A percentile compares a stretch with the other conserved stretches of the same genome.
These are phyloP conservation scores for Lathyrus sativus DNA, from an alignment of 306 rosid species.

Conservation along the genomic window DNA sequence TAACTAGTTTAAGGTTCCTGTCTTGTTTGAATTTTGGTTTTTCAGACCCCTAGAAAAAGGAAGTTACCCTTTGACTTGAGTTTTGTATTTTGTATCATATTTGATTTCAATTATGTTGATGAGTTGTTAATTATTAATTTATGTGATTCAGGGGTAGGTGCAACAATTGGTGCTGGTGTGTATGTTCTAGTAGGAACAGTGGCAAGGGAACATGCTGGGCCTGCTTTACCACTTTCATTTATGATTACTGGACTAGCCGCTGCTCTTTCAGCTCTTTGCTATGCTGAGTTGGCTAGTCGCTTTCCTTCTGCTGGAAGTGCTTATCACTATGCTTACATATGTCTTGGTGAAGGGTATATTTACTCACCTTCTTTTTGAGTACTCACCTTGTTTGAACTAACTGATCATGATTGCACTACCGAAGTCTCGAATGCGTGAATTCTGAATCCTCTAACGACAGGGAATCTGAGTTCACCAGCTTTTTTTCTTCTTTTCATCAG, in stretches of 20 bases:
- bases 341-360: constrained; percentile 88
- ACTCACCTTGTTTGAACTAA: not conserved
- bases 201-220: constrained; percentile 90
- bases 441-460: not conserved
- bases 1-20: not conserved
- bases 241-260: constrained; percentile 87
- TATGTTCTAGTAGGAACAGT: constrained; percentile 96
- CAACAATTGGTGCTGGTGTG: constrained; percentile 97
- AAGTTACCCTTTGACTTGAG: constrained; percentile 1
- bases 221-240: constrained; percentile 82
- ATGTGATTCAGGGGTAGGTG: constrained; percentile 71
- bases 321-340: constrained; percentile 86
- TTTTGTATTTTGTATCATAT: not conserved
- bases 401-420: not conserved
- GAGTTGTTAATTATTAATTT: constrained; percentile 3
- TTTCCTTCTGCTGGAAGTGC: constrained; percentile 99
- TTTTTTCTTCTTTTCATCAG: no score
- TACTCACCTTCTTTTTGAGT: constrained; percentile 21
- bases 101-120: not conserved
- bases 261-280: constrained; percentile 90
- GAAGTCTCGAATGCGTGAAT: not conserved
- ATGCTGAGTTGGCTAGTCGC: constrained; percentile 90
- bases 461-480: no score
- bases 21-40: constrained; percentile 26
- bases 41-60: not conserved